A percentile compares a stretch with the other conserved stretches of the same genome.
These are phyloP conservation scores for Candida verbasci DNA, from an alignment of 805 yeast genomes.

Conservation along the genomic window DNA sequence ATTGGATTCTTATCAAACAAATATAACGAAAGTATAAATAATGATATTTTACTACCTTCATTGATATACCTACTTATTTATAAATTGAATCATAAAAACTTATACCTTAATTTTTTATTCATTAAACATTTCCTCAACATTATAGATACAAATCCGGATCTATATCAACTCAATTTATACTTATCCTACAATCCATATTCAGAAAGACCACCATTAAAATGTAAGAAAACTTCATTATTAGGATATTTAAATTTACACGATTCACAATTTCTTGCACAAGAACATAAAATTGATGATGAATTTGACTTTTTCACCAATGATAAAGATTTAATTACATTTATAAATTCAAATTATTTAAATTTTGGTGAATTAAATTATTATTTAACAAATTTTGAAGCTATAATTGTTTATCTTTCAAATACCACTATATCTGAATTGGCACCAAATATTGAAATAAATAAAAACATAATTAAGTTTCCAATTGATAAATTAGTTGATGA, in stretches of 20 bases:
- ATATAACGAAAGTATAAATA: constrained; percentile 25
- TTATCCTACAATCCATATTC: constrained; percentile 19
- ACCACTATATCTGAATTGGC: constrained; percentile 28
- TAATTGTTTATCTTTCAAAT: constrained; percentile 31
- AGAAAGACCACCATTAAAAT: constrained; percentile 7
- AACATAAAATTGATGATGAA: constrained; percentile 7
- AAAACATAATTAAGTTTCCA: constrained; percentile 17
- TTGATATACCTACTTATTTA: constrained; percentile 33
- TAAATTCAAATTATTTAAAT: constrained; percentile 26
- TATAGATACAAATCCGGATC: constrained; percentile 27
- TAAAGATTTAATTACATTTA: constrained; percentile 22
- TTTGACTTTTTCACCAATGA: constrained; percentile 26
- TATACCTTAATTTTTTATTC: constrained; percentile 33
- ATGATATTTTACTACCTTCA: constrained; percentile 37
- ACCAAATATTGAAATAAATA: constrained; percentile 7
- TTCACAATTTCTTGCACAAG: constrained; percentile 12
- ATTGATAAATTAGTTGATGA: constrained; percentile 27
- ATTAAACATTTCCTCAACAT: constrained; percentile 31
- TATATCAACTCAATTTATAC: constrained; percentile 14
- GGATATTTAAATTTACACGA: constrained; percentile 26
- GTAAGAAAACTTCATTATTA: constrained; percentile 18
- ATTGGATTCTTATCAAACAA: constrained; percentile 16
- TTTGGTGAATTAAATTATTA: constrained; percentile 36
- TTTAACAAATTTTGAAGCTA: constrained; percentile 41
- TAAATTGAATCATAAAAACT: constrained; percentile 22